Base-by-base conservation (phyloP, 2,329 filamentous ascomycete species). In the Drechslerella coelobrocha region DNA sequence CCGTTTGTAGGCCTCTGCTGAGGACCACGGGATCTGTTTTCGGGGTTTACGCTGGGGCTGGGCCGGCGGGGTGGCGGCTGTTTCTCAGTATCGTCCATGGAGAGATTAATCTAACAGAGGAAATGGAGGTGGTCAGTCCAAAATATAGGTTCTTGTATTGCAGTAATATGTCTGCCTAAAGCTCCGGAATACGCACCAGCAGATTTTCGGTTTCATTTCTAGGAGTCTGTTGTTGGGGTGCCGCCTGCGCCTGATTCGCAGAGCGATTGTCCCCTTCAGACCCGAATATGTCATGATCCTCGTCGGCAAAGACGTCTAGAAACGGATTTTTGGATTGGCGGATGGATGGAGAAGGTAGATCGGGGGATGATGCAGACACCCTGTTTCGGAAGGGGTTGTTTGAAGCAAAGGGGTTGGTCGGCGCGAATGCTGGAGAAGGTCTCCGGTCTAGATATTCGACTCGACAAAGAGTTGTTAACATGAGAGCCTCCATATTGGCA, bases 381-480 rank as follows among this genome's bases (percentile, higher is more conserved):
- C 75, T 63, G 65, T 75, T 74, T 63, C 75, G 75, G 57, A 76
- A 76, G 6, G 75, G 75, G 61, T 76, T 76, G 61, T 76, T 76
- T 59, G 75, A 76, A 53, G 72, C 75, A 74, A 76, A 74, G 61
- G 68, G 68, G 68, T 72, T 72, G 47, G 60, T 72, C 24, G 68
- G 68, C 41, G 74, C 72, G 54, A 75, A 72, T 19, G 66, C 61
- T 19, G 75, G 68, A 68, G 74, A 75, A 31, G 73, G 74, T 60
- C 75, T 74, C 61, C 75, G 73, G 53, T 75, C 75, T 76, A 45
- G 69, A 71, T 39, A 61, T 34, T 34, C 43, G 43, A 56, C 48
- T 48, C 51, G 51, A 47, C 5, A 45, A 50, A 56, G 56, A n/a
- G n/a, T n/a, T n/a, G n/a, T n/a, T n/a, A n/a, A n/a, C n/a, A n/a